Evolutionary conservation across 1,284 basidiomycete genomes (phyloP), one percentile per base, ranked within the genome.

Genomic region (Waitea zeae): DNA sequence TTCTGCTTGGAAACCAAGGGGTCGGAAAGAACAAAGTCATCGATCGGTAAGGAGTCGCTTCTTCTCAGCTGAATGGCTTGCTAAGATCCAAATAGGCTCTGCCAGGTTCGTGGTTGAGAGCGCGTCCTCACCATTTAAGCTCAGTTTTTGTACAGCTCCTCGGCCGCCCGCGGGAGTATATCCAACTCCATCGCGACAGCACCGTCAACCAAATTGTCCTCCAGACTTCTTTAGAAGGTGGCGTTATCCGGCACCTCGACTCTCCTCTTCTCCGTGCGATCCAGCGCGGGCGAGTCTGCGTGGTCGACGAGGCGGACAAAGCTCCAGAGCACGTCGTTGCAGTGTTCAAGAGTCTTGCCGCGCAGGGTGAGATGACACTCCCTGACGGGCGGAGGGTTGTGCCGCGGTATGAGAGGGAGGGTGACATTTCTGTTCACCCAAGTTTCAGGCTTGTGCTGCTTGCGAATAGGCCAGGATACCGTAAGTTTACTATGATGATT

Each of bases 141-240:
- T n/a, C n/a, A n/a, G n/a, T n/a, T n/a, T 65, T 32, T 5, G 24
- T 35, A 43, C 61, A 74, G 66, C 60, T 75, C 17, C 54, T 76
- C 5, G 54, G 61, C 27, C 59, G 71, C 6, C 72, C 72, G n/a
- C 53, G 71, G 44, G 72, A 77, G 52, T 76, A 76, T 42, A 66
- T 74, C 26, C 73, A 77, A 43, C 58, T 77, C 0, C 73, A 77
- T 45, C 61, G 71, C 18, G 73, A 77, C 46, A 73, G 70, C 3
- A 77, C 73, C 2, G 71, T 74, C 37, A 72, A 68, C 42, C 71
- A 75, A 45, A 56, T 77, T 26, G 71, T 76, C 70, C 74, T 72
- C 49, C 69, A 67, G 11, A 76, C 71, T 0, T 57, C 67, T 3
- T 50, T 76, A 3, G 64, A 67, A 45, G 54, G 57, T 34, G 71